A percentile compares a stretch with the other conserved stretches of the same genome.
phyloP scores from a whole-genome alignment of 805 yeast species.

The Metschnikowia aberdeeniae region DNA sequence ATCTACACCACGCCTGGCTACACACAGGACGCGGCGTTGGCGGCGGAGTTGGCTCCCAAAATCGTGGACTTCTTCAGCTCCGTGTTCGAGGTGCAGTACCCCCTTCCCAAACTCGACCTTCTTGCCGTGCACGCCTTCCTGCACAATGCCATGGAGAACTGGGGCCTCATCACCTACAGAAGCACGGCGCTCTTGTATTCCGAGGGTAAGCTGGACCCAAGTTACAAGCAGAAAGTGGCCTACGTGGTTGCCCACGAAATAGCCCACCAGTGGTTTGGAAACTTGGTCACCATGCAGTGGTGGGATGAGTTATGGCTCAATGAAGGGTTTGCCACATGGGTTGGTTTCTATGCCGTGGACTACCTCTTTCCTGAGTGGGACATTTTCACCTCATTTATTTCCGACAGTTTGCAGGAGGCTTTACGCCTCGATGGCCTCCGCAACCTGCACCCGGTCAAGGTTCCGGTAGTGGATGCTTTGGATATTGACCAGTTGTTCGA shows the following conservation, averaged over 20 bases:
- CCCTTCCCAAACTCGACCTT: conserved; percentile 77
- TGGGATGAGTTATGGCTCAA: conserved; percentile 91
- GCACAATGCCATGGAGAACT: conserved; percentile 90
- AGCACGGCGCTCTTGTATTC: conserved; percentile 47
- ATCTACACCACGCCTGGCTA: conserved; percentile 52
- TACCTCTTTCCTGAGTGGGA: conserved; percentile 78
- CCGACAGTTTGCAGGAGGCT: conserved; percentile 49
- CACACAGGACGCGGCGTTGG: conserved; percentile 44
- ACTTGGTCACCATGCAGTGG: conserved; percentile 88
- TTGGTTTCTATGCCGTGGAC: conserved; percentile 68
- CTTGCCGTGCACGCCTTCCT: conserved; percentile 75
- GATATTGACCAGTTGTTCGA: conserved; percentile 83
- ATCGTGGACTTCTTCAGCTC: conserved; percentile 48
- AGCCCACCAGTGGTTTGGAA: conserved; percentile 92
- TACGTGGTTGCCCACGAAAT: conserved; percentile 83
- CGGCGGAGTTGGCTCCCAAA: conserved; percentile 44
- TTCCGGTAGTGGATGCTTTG: conserved; percentile 70
- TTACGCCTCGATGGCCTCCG: conserved; percentile 53
- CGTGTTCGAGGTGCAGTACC: conserved; percentile 54
- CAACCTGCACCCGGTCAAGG: conserved; percentile 78
- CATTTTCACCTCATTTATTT: conserved; percentile 55
- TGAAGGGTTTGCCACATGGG: conserved; percentile 89
- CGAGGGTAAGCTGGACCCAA: conserved; percentile 41
- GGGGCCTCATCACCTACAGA: conserved; percentile 76
- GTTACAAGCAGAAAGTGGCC: conserved; percentile 66